Evolutionary conservation across 2,329 filamentous ascomycete genomes (phyloP), one percentile per base, ranked within the genome.

Genomic region (Phialemonium atrogriseum): DNA sequence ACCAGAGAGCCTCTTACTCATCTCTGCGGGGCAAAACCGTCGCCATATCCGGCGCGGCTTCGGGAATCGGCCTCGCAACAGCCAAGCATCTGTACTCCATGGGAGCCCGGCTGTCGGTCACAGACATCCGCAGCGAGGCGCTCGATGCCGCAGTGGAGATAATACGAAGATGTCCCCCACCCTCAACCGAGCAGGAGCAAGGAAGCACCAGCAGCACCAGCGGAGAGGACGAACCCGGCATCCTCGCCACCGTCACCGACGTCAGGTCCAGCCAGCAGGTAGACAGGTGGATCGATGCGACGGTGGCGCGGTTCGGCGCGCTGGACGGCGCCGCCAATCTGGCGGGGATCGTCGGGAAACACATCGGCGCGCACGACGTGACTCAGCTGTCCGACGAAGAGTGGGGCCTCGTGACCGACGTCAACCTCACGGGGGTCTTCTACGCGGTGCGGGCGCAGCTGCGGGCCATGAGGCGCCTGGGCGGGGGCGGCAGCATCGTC

Each of bases 1-100:
- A n/a, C n/a, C 7, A 12, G n/a, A 7, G 7, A 7, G 24, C 24
- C 24, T 14, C 7, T 7, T 25, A 15, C 13, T 27, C 25, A 7
- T 16, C 25, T 7, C 13, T 27, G 6, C 25, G 19, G 12, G 17
- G 21, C 39, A 68, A 64, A 45, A 57, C 69, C 27, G 57, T 69
- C 33, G 62, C 62, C 32, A 44, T 73, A 15, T 69, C 66, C 4
- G 68, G 68, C 14, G 59, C 60, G 3, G 60, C 59, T 2, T 57
- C 55, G 5, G 68, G 68, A 11, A 72, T 72, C 27, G 68, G 67
- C 13, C 55, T 64, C 8, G 60, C 59, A 12, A 64, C 65, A 7
- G 60, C 66, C 7, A 52, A 57, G 13, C 52, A 63, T 10, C 55
- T 70, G 3, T 56, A 60, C 34, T 43, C 49, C 2, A 52, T 55